A percentile compares a stretch with the other conserved stretches of the same genome.
Evolutionary conservation across 2,329 filamentous ascomycete species (phyloP).

Genomic region (Sporothrix inflata): DNA sequence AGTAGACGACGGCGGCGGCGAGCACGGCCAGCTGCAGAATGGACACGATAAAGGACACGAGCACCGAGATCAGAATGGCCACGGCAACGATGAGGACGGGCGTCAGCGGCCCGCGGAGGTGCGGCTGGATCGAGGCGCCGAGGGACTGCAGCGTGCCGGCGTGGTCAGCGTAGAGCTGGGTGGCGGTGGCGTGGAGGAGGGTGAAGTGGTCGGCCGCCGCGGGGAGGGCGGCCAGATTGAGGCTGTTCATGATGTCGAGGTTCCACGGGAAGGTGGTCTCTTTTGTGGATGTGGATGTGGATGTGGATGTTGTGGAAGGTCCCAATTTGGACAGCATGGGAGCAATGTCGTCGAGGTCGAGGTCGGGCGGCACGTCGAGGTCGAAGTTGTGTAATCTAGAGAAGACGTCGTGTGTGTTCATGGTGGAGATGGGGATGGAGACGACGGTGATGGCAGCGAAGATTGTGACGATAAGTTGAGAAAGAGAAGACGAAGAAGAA

Average conservation of each 20-base stretch:
- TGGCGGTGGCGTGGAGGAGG: constrained; percentile 19
- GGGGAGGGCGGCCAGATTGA: background rate
- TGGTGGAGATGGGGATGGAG: background rate
- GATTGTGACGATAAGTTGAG: background rate
- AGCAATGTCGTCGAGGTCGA: constrained; percentile 6
- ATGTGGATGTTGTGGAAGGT: background rate
- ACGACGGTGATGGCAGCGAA: background rate
- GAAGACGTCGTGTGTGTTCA: constrained; percentile 19
- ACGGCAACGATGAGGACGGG: constrained; percentile 20
- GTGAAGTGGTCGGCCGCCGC: background rate
- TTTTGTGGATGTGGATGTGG: background rate
- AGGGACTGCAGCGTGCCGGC: constrained; percentile 1
- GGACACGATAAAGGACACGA: constrained; percentile 22
- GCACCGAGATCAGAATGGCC: background rate
- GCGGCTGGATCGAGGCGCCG: constrained; percentile 1
- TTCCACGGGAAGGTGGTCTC: background rate
- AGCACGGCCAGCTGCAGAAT: constrained; percentile 16
- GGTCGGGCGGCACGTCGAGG: constrained; percentile 18
- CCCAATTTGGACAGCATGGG: constrained; percentile 1
- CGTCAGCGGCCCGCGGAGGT: constrained; percentile 21
- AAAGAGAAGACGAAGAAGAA: background rate
- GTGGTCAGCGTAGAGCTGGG: constrained; percentile 5
- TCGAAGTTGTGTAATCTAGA: background rate
- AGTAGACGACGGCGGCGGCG: constrained; percentile 10
- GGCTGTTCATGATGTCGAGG: background rate